Evolutionary conservation across 2,329 filamentous ascomycete genomes (phyloP), one percentile per base, ranked within the genome.

Genomic region (Geosmithia morbida): DNA sequence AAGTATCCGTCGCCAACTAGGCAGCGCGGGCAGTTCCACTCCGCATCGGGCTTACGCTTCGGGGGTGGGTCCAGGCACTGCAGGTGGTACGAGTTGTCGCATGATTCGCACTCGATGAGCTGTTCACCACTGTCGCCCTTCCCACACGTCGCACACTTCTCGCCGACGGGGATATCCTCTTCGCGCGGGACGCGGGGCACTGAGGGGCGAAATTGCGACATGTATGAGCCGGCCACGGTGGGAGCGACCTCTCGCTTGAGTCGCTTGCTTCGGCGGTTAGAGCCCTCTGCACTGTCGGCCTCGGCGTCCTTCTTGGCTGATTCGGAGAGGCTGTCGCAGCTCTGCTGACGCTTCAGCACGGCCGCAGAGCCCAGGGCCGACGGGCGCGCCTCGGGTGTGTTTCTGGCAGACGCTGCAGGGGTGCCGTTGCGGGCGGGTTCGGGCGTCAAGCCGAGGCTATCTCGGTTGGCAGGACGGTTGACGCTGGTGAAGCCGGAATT

Each of bases 11-110:
- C 94, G 44, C 92, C 92, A 20, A 98, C 92, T 22, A 98, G 76
- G 61, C 92, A 98, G 57, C 88, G 80, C 0, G 92, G 85, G 55
- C 92, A 98, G 60, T 97, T 90, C 92, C 92, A 98, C 58, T 97
- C 92, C 47, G 81, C 75, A 20, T 92, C 85, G 0, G 88, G 87
- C 52, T 84, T 79, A 8, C 75, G 69, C 55, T 83, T 84, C 42
- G 94, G 68, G 2, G 85, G 87, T 33, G 89, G 90, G 53, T 98
- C 92, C 18, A 97, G 75, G 58, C 92, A 98, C 50, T 80, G 74
- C 55, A 83, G 85, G 60, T 98, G 92, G 57, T 78, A 97, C 2
- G 85, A 83, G 57, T 85, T 76, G 51, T 97, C 90, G 65, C 92
- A 98, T 48, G 87, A 88, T 59, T 97, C 92, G 62, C 92, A 98